Conservation (phyloP, 2,329 filamentous ascomycete genomes). For the Clonostachys byssicola region DNA sequence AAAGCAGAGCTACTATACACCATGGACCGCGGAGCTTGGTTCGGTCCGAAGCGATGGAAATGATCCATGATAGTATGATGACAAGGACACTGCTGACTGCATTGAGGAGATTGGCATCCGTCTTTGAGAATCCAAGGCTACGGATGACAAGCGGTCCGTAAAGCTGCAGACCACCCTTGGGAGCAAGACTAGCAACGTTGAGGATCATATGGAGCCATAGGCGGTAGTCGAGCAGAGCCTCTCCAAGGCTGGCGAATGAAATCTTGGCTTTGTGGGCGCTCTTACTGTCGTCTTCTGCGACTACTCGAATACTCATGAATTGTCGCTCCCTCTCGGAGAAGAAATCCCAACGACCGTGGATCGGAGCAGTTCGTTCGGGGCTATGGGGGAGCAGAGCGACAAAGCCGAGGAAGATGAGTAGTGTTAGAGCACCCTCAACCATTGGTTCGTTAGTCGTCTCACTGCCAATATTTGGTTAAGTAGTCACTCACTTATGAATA, state of each 20-base stretch:
- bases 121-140: conserved; percentile 12
- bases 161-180: conserved; percentile 15
- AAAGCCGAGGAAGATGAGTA: conserved; percentile 9
- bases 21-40: conserved; percentile 10
- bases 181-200: conserved; percentile 11
- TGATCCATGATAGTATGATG: conserved; percentile 8
- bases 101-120: conserved; percentile 13
- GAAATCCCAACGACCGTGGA: conserved; percentile 9
- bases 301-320: conserved; percentile 9
- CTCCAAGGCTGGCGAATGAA: not conserved
- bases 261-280: conserved; percentile 6
- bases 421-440: conserved; percentile 10
- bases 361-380: conserved; percentile 7
- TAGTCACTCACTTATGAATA: conserved; percentile 40
- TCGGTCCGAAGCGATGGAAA: conserved; percentile 9
- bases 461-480: not conserved
- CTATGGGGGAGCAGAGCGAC: conserved; percentile 8
- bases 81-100: conserved; percentile 10
- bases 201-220: conserved; percentile 12
- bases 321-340: conserved; percentile 8
- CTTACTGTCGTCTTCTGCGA: conserved; percentile 12
- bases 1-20: conserved; percentile 11
- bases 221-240: conserved; percentile 5
- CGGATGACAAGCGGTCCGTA: conserved; percentile 13
- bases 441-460: not conserved